Percentiles rank a stretch among this genome's conserved stretches.
These are phyloP conservation scores for Penicillium thymicola DNA, from an alignment of 2,329 filamentous ascomycete species.

Conservation along the genomic window DNA sequence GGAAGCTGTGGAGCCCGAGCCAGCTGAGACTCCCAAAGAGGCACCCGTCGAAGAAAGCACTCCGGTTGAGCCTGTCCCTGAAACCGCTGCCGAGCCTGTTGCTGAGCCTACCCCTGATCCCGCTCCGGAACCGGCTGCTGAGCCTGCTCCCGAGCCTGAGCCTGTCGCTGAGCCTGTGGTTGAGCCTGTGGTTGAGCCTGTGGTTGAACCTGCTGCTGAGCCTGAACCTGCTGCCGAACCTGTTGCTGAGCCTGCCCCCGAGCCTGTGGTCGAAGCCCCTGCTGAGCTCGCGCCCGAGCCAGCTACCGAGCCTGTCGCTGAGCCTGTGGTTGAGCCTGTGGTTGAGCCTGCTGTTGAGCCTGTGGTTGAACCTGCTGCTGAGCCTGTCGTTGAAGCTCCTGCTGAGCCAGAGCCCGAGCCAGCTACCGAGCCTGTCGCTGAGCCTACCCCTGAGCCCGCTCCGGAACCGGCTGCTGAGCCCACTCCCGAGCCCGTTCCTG, in stretches of 20 bases:
- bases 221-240: neutral
- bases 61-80: neutral
- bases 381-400: constrained; percentile 11
- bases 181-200: constrained; percentile 5
- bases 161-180: neutral
- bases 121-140: neutral
- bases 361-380: neutral
- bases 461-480: constrained; percentile 5
- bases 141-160: neutral
- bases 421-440: neutral
- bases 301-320: neutral
- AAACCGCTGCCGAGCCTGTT: neutral
- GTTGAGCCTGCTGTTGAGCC: neutral
- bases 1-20: constrained; percentile 6
- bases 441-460: neutral
- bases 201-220: constrained; percentile 3
- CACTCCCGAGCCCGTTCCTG: constrained; percentile 13
- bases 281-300: neutral
- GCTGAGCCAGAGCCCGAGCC: neutral
- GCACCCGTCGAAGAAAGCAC: neutral
- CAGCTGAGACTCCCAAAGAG: neutral
- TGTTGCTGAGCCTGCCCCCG: neutral
- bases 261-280: neutral
- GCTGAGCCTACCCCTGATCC: neutral
- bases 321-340: no score